Conservation (phyloP, 805 yeast species). For the Pichia cephalocereana region DNA sequence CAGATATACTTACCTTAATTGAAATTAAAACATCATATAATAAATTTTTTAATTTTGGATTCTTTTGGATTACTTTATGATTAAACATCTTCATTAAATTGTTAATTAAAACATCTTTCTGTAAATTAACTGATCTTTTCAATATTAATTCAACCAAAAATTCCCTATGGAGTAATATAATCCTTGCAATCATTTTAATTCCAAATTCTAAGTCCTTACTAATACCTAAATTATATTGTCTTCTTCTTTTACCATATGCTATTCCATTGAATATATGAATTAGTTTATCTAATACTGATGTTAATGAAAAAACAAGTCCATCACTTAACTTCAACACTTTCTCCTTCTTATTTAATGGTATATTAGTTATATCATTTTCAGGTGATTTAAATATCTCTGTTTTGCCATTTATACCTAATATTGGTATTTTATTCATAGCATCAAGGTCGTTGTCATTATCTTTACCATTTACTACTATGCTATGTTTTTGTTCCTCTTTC, state of each 20-base stretch:
- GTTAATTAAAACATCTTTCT: conserved; percentile 38
- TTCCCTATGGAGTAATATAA: conserved; percentile 48
- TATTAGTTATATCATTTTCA: neutral
- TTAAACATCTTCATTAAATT: conserved; percentile 39
- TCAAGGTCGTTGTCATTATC: too few species aligned
- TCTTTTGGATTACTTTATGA: conserved; percentile 32
- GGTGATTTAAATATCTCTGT: neutral
- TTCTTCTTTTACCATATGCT: conserved; percentile 15
- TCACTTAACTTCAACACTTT: conserved; percentile 19
- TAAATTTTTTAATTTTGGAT: conserved; percentile 44
- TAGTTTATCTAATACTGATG: conserved; percentile 31
- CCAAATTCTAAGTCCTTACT: conserved; percentile 21
- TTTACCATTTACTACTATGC: neutral
- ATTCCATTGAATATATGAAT: conserved; percentile 22
- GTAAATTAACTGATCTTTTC: conserved; percentile 30
- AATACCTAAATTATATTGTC: conserved; percentile 1
- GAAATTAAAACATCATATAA: conserved; percentile 52
- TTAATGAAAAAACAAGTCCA: conserved; percentile 33
- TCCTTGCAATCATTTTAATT: conserved; percentile 41
- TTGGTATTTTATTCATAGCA: too few species aligned
- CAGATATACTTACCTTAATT: conserved; percentile 33
- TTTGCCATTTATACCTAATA: neutral
- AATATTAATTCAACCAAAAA: conserved; percentile 38
- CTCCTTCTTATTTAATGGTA: neutral
- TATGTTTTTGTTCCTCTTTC: neutral